These are phyloP conservation scores for Mycena galericulata DNA, from an alignment of 768 basidiomycete genomes.

Conservation along the genomic window DNA sequence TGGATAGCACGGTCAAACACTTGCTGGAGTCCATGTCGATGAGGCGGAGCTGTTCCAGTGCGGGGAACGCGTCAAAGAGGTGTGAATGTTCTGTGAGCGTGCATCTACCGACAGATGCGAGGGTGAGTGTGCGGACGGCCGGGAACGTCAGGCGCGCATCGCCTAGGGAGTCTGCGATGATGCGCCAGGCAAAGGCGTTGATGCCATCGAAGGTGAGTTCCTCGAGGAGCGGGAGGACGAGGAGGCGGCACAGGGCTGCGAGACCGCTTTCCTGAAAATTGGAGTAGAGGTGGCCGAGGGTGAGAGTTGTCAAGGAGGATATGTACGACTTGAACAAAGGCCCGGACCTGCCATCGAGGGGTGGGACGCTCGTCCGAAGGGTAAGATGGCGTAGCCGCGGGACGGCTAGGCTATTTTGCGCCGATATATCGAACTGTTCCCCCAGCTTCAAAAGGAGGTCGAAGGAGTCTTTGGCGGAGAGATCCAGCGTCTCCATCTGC, in stretches of 20 bases:
- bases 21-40: not conserved
- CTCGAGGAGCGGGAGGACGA: constrained; percentile 5
- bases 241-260: not conserved
- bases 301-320: constrained; percentile 1
- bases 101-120: not conserved
- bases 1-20: not conserved
- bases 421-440: not conserved
- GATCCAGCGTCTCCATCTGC: constrained; percentile 8
- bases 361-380: not conserved
- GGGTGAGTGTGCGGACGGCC: constrained; percentile 7
- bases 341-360: not conserved
- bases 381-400: constrained; percentile 20
- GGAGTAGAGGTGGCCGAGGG: too few relatives aligned
- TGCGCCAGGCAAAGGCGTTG: not conserved
- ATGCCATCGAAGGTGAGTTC: constrained; percentile 5
- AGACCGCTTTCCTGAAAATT: not conserved
- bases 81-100: not conserved
- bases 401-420: not conserved
- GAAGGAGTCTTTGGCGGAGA: not conserved
- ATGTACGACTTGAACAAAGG: not conserved
- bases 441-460: constrained; percentile 12
- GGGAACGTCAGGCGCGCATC: not conserved
- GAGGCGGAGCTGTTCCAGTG: constrained; percentile 8
- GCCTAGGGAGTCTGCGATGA: not conserved
- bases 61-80: constrained; percentile 5